These are phyloP conservation scores for Hypoxylon intermedium DNA, from an alignment of 495 filamentous ascomycete species.

Conservation along the genomic window DNA sequence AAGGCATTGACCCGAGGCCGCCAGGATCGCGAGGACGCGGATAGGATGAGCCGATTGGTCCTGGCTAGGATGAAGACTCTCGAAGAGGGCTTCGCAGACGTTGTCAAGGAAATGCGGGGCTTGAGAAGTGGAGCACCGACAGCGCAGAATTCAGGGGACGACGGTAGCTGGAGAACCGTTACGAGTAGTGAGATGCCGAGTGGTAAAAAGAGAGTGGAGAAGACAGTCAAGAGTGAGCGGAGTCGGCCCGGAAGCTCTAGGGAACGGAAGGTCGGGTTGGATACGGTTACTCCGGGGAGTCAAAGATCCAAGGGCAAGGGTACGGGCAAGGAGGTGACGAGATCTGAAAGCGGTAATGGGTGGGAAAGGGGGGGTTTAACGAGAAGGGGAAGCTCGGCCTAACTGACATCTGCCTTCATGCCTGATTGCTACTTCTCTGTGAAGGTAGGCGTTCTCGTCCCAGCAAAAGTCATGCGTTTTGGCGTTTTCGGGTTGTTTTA, in stretches of 20 bases:
- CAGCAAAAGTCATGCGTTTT: slow-evolving; percentile 17
- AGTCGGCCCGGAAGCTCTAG: slow-evolving; percentile 25
- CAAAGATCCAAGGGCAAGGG: slow-evolving; percentile 39
- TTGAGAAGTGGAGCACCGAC: slow-evolving; percentile 54
- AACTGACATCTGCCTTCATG: background rate
- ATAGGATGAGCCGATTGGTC: slow-evolving; percentile 78
- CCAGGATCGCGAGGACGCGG: slow-evolving; percentile 64
- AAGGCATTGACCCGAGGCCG: slow-evolving; percentile 38
- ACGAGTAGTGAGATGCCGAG: slow-evolving; percentile 31
- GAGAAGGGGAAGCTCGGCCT: slow-evolving; percentile 45
- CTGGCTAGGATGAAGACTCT: slow-evolving; percentile 90
- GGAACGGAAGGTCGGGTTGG: slow-evolving; percentile 21
- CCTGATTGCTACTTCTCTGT: background rate
- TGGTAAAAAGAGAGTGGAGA: slow-evolving; percentile 14
- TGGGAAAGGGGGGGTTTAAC: slow-evolving; percentile 3
- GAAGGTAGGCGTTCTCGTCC: background rate
- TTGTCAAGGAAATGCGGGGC: slow-evolving; percentile 83
- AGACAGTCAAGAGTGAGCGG: slow-evolving; percentile 21
- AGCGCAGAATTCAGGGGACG: slow-evolving; percentile 53
- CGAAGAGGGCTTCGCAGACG: slow-evolving; percentile 83
- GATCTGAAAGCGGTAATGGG: slow-evolving; percentile 33
- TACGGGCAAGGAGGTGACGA: slow-evolving; percentile 40
- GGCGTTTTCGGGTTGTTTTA: slow-evolving; percentile 25
- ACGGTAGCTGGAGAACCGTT: slow-evolving; percentile 34
- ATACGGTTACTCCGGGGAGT: slow-evolving; percentile 6